These are phyloP conservation scores for Ramaria sp. DNA, from an alignment of 768 basidiomycete species.

Conservation along the genomic window DNA sequence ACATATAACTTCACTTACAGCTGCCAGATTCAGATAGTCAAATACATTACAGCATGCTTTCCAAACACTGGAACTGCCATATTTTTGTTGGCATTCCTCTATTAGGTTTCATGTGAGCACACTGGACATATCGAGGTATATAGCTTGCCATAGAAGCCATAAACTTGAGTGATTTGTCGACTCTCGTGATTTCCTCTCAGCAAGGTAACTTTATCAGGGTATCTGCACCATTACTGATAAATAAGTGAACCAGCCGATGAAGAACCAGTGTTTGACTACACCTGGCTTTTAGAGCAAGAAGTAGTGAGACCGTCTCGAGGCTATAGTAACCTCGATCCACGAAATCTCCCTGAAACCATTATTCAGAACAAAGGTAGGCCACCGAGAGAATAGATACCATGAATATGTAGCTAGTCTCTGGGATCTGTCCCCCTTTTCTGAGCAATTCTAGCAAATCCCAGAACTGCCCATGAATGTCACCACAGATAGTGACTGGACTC, in stretches of 20 bases:
- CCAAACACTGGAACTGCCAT: conserved; percentile 92
- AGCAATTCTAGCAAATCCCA: conserved; percentile 92
- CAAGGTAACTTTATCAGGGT: conserved; percentile 86
- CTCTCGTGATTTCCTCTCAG: conserved; percentile 95
- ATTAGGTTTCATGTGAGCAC: conserved; percentile 2
- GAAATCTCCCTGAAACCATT: conserved; percentile 73
- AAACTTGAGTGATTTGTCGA: conserved; percentile 95
- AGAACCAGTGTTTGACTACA: conserved; percentile 17
- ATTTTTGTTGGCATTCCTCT: conserved; percentile 98
- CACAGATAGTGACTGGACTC: conserved; percentile 89
- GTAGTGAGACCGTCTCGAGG: conserved; percentile 84
- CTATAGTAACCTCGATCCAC: conserved; percentile 96
- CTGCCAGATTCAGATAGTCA: conserved; percentile 90
- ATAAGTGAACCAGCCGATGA: not conserved
- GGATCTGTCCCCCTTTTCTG: conserved; percentile 74
- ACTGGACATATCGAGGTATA: not conserved
- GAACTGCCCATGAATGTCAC: conserved; percentile 97
- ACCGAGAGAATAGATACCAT: conserved; percentile 60
- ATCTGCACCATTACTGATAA: conserved; percentile 34
- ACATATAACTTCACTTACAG: conserved; percentile 33
- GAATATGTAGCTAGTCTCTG: conserved; percentile 89
- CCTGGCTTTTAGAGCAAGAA: conserved; percentile 87
- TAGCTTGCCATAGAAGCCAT: conserved; percentile 88
- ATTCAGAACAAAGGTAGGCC: conserved; percentile 8
- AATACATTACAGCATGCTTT: conserved; percentile 96